Evolutionary conservation across 345 rosid genomes (phyloP), one percentile per base, ranked within the genome.

Genomic region (Brassica nigra): DNA sequence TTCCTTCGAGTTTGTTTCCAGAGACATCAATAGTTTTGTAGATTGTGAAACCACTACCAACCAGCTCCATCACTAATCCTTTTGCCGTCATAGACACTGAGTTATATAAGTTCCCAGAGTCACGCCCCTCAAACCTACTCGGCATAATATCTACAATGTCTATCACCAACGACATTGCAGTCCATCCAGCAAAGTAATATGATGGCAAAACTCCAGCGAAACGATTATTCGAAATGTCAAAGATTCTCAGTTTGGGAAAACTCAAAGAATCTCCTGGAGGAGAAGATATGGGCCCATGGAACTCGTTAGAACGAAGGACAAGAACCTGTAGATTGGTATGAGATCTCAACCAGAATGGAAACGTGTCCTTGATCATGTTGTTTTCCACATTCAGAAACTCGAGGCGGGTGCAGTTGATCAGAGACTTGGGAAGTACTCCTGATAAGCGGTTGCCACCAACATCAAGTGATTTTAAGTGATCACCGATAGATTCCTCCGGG

Each of bases 311-410:
- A 10, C 91, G 87, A 55, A 89, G 44, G 64, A 86, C 83, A 6
- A 90, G 86, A 70, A 86, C 74, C n/a, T 80, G 86, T 18, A 89
- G 62, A 10, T n/a, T 31, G 0, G 85, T 61, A 47, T 79, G 4
- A 1, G 28, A 71, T 66, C 59, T 76, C 81, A 89, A 66, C 55
- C 79, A 76, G 18, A 82, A 86, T 0, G 90, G 92, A 62, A 85
- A 89, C 0, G 0, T 31, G 49, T 84, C 91, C 0, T 3, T 62
- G 8, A 87, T 74, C 4, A 1, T 44, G 74, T 90, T 90, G 34
- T 71, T 75, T 1, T 86, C 89, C 5, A 90, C 42, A 36, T 85
- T 76, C 9, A 89, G 4, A 64, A 90, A 82, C 80, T 86, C 86
- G 18, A 90, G 70, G 10, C 0, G 6, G 5, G 4, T 39, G 28